Evolutionary conservation across 23 red algal genomes (phyloP), one percentile per base, ranked within the genome.

Genomic region (Agarophyton chilense): DNA sequence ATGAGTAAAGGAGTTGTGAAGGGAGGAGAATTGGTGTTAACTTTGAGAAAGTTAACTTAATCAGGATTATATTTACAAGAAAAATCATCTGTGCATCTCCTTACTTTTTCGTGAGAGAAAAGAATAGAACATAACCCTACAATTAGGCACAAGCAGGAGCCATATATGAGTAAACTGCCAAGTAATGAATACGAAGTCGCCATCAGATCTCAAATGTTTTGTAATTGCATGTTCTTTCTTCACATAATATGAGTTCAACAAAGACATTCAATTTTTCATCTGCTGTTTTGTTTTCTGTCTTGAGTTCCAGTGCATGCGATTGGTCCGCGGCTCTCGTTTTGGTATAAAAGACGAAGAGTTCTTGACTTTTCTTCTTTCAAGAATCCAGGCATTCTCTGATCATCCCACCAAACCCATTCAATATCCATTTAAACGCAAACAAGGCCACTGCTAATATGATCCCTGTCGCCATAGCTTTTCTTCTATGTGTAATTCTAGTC

Each of bases 221-320:
- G 7, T 10, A 49, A 13, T 49, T 49, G 45, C 13, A 49, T 10
- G 45, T 10, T 49, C 56, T 31, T 19, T 31, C 56, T 28, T 62
- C 56, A 62, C 56, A 8, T 13, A 62, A 13, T 62, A 22, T 62
- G n/a, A 62, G n/a, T 62, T n/a, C 10, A 62, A n/a, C n/a, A 62
- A n/a, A 13, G 8, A 19, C 56, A n/a, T n/a, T n/a, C n/a, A n/a
- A n/a, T n/a, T n/a, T n/a, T n/a, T n/a, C n/a, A n/a, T n/a, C n/a
- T n/a, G n/a, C n/a, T n/a, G n/a, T n/a, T n/a, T n/a, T 62, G n/a
- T n/a, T 62, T 31, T 62, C 26, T 62, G 26, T 62, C 56, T 62
- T 62, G n/a, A 13, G 56, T 62, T 62, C n/a, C n/a, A 62, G 56
- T n/a, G 26, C 6, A 62, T 62, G 56, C 56, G 8, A 8, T n/a